These are phyloP conservation scores for Pleurotus ostreatus DNA, from an alignment of 768 basidiomycete species.

Conservation along the genomic window DNA sequence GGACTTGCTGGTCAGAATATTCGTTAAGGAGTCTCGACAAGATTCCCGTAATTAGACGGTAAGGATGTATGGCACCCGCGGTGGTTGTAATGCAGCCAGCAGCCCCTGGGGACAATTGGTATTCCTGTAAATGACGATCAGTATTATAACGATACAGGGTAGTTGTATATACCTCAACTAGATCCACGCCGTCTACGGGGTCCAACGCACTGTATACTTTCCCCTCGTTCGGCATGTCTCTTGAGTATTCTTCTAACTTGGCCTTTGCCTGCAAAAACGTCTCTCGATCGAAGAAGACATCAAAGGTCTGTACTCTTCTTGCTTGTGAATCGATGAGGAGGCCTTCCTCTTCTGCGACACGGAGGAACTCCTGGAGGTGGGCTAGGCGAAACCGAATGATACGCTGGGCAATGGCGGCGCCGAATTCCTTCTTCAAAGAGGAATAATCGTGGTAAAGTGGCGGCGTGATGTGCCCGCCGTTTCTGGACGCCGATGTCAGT, in stretches of 20 bases:
- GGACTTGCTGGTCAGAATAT: slow-evolving; percentile 44
- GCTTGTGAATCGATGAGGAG: slow-evolving; percentile 51
- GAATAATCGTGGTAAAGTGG: slow-evolving; percentile 56
- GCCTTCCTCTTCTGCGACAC: slow-evolving; percentile 49
- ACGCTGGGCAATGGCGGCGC: slow-evolving; percentile 40
- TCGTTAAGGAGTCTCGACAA: slow-evolving; percentile 45
- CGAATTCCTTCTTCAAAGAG: slow-evolving; percentile 40
- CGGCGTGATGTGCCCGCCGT: slow-evolving; percentile 68
- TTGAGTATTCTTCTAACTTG: slow-evolving; percentile 38
- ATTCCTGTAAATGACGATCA: slow-evolving; percentile 31
- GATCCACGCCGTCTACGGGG: slow-evolving; percentile 23
- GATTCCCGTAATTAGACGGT: slow-evolving; percentile 62
- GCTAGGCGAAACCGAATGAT: slow-evolving; percentile 60
- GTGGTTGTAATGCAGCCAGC: slow-evolving; percentile 48
- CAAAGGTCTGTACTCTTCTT: slow-evolving; percentile 53
- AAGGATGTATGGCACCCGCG: slow-evolving; percentile 67
- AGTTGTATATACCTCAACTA: slow-evolving; percentile 11
- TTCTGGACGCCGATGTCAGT: slow-evolving; percentile 32
- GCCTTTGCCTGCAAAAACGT: slow-evolving; percentile 38
- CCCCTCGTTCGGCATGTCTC: slow-evolving; percentile 50
- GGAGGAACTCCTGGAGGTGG: slow-evolving; percentile 46
- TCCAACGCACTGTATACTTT: slow-evolving; percentile 28
- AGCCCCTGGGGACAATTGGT: slow-evolving; percentile 40
- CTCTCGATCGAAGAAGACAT: slow-evolving; percentile 45
- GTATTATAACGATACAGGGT: neutral